A percentile compares a stretch with the other conserved stretches of the same genome.
Evolutionary conservation across 192 early-diverging fungal species (phyloP).

Genomic region (Thoreauomyces humboldtii): DNA sequence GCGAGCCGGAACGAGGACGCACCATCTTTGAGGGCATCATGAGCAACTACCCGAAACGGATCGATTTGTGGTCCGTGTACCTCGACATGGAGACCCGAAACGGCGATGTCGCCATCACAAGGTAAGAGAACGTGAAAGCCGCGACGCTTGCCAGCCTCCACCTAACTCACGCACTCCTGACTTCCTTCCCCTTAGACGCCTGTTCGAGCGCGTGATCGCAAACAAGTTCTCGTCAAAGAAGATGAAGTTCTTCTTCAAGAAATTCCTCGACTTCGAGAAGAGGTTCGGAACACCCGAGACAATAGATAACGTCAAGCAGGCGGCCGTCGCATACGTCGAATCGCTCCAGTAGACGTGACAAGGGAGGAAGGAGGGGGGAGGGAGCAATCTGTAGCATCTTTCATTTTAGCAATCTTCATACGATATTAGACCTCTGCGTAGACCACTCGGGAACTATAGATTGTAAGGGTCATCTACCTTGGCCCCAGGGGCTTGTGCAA

Average conservation of each 20-base stretch:
- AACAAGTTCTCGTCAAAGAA: slow-evolving; percentile 94
- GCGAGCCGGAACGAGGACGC: slow-evolving; percentile 94
- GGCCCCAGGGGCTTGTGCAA: no score
- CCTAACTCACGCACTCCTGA: neutral
- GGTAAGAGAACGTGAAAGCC: slow-evolving; percentile 33
- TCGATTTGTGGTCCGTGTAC: slow-evolving; percentile 96
- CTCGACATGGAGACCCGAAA: slow-evolving; percentile 92
- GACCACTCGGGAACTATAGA: no score
- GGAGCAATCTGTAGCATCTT: no score
- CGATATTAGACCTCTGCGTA: no score
- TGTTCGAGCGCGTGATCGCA: slow-evolving; percentile 89
- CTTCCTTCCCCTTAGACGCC: slow-evolving; percentile 32
- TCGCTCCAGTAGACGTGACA: slow-evolving; percentile 10
- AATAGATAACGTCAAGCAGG: slow-evolving; percentile 84
- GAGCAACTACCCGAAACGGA: slow-evolving; percentile 85
- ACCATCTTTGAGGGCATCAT: slow-evolving; percentile 97
- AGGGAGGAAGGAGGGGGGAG: no score
- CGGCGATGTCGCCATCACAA: slow-evolving; percentile 62
- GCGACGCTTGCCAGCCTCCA: neutral
- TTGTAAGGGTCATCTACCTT: no score
- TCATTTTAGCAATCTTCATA: no score
- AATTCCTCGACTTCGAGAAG: slow-evolving; percentile 96
- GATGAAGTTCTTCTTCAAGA: slow-evolving; percentile 99
- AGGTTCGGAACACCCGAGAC: slow-evolving; percentile 73
- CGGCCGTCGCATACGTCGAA: slow-evolving; percentile 84